These are phyloP conservation scores for Alternaria sp. DNA, from an alignment of 2,329 filamentous ascomycete species.

Conservation along the genomic window DNA sequence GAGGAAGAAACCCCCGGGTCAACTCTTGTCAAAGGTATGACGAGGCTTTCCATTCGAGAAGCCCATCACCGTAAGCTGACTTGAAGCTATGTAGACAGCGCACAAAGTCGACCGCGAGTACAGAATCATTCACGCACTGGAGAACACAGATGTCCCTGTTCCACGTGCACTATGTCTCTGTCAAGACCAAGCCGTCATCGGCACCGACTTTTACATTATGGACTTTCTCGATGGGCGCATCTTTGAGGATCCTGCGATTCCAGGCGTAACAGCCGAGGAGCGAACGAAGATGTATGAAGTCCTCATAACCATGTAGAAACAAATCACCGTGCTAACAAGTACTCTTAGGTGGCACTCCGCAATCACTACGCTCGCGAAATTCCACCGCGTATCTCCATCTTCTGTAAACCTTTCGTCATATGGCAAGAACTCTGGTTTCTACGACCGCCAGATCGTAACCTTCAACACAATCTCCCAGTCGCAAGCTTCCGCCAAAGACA, in stretches of 20 bases:
- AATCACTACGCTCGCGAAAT: slow-evolving; percentile 80
- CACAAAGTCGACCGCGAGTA: slow-evolving; percentile 98
- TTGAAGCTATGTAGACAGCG: slow-evolving; percentile 68
- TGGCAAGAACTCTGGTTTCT: slow-evolving; percentile 80
- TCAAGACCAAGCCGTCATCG: slow-evolving; percentile 80
- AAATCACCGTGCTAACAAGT: slow-evolving; percentile 1
- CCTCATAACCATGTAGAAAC: background rate
- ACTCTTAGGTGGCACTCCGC: slow-evolving; percentile 80
- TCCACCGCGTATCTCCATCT: slow-evolving; percentile 77
- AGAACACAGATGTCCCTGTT: slow-evolving; percentile 81
- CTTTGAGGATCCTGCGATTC: slow-evolving; percentile 87
- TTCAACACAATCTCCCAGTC: slow-evolving; percentile 79
- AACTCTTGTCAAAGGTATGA: slow-evolving; percentile 72
- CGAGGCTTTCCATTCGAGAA: background rate
- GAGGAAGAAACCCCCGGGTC: slow-evolving; percentile 97
- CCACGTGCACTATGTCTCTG: slow-evolving; percentile 86
- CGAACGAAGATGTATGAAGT: slow-evolving; percentile 70
- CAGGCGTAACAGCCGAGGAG: slow-evolving; percentile 72
- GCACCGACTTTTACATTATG: slow-evolving; percentile 97
- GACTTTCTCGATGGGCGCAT: slow-evolving; percentile 93
- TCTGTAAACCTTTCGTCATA: slow-evolving; percentile 75
- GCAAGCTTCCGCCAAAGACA: slow-evolving; percentile 78
- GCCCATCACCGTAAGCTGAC: background rate
- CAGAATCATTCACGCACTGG: slow-evolving; percentile 84
- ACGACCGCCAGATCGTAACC: slow-evolving; percentile 83